Percentiles rank a stretch among this genome's conserved stretches.
These are phyloP conservation scores for Dendrobium chrysotoxum DNA, from an alignment of 106 monocot genomes.

Conservation along the genomic window DNA sequence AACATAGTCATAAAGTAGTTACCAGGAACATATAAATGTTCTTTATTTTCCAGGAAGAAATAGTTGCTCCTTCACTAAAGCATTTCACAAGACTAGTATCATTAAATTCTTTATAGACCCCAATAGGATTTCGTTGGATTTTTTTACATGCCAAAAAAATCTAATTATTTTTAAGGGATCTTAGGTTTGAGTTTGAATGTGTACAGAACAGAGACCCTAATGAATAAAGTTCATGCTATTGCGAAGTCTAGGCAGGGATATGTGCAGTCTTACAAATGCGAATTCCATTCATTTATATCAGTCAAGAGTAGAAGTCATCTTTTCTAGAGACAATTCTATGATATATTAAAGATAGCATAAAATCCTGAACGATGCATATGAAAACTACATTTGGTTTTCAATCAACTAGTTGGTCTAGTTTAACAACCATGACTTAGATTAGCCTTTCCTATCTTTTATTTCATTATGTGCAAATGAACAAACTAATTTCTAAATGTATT, in stretches of 20 bases:
- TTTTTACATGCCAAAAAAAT: neutral
- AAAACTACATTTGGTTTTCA: neutral
- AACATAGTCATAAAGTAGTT: neutral
- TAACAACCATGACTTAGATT: neutral
- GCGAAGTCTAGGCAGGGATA: neutral
- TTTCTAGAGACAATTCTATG: neutral
- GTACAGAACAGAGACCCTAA: no score
- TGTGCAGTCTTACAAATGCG: neutral
- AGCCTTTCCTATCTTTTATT: neutral
- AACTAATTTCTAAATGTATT: neutral
- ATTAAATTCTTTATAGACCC: neutral
- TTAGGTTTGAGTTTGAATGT: no score
- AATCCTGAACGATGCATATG: neutral
- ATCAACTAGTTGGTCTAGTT: neutral
- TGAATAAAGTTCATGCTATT: no score
- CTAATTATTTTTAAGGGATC: no score
- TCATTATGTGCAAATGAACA: neutral
- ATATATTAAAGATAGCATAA: constrained; percentile 1
- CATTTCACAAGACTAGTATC: neutral
- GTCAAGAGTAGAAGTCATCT: neutral
- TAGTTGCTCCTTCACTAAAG: neutral
- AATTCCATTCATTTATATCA: neutral
- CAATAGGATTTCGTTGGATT: neutral
- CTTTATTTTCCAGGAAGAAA: neutral
- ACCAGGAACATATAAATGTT: constrained; percentile 1